Percentiles rank a stretch among this genome's conserved stretches.
Conservation (phyloP, 306 rosid genomes). For the Corylus americana region DNA sequence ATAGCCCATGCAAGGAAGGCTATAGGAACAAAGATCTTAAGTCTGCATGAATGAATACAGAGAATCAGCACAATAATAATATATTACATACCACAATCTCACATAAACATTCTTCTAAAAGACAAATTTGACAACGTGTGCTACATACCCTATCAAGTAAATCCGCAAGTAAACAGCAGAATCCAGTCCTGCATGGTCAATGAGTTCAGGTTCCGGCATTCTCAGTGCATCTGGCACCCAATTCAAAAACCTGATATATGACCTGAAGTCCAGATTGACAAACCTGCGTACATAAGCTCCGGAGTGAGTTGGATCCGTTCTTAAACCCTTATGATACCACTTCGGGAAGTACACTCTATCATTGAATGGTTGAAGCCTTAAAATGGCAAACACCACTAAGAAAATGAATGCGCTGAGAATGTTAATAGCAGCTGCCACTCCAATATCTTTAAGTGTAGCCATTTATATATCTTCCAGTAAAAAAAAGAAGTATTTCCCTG, state of each 20-base stretch:
- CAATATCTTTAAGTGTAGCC: conserved; percentile 81
- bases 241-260: conserved; percentile 70
- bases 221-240: conserved; percentile 96
- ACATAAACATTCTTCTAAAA: conserved; percentile 11
- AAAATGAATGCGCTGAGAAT: conserved; percentile 71
- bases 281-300: conserved; percentile 71
- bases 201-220: conserved; percentile 97
- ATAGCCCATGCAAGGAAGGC: conserved; percentile 78
- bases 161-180: conserved; percentile 94
- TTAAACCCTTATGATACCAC: conserved; percentile 83
- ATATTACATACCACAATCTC: neutral
- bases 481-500: conserved; percentile 38
- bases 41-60: conserved; percentile 49
- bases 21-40: conserved; percentile 94
- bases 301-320: conserved; percentile 72
- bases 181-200: conserved; percentile 95
- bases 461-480: conserved; percentile 37
- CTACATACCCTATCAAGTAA: conserved; percentile 82
- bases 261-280: conserved; percentile 82
- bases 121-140: conserved; percentile 6
- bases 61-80: conserved; percentile 11
- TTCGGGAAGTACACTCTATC: conserved; percentile 96
- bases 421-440: conserved; percentile 71
- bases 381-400: conserved; percentile 70
- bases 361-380: conserved; percentile 95